Conservation (phyloP, 768 basidiomycete species). For the Scleroderma citrinum region DNA sequence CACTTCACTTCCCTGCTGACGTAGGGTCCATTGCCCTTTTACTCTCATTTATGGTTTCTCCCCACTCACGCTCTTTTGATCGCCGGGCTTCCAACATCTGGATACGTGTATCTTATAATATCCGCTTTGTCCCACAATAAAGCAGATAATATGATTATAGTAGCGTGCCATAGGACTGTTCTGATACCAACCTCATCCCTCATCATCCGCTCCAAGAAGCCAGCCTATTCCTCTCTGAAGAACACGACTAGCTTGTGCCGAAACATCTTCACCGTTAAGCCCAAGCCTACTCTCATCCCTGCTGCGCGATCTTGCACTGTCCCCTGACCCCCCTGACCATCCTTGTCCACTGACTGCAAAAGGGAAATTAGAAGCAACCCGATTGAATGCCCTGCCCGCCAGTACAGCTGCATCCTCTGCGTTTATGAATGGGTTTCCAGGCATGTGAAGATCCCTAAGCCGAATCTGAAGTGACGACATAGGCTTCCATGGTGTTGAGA, state of each 20-base stretch:
- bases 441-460: constrained; percentile 63
- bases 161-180: constrained; percentile 4
- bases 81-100: too few relatives aligned
- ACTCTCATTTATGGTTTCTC: too few relatives aligned
- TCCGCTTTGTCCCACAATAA: constrained; percentile 2
- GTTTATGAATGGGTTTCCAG: constrained; percentile 59
- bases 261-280: constrained; percentile 54
- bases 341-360: constrained; percentile 49
- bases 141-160: constrained; percentile 7
- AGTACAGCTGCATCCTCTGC: constrained; percentile 78
- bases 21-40: too few relatives aligned
- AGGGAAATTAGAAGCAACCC: constrained; percentile 70
- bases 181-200: constrained; percentile 7
- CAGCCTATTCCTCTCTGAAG: constrained; percentile 92
- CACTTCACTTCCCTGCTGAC: too few relatives aligned
- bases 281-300: constrained; percentile 37
- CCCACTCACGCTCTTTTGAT: too few relatives aligned
- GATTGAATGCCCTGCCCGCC: constrained; percentile 72
- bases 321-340: constrained; percentile 16
- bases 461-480: constrained; percentile 53
- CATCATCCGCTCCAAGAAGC: constrained; percentile 85
- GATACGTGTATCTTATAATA: constrained; percentile 1
- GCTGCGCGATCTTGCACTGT: constrained; percentile 27
- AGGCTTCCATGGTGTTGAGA: constrained; percentile 28
- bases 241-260: constrained; percentile 69